These are phyloP conservation scores for Durio zibethinus DNA, from an alignment of 345 rosid genomes.

Conservation along the genomic window DNA sequence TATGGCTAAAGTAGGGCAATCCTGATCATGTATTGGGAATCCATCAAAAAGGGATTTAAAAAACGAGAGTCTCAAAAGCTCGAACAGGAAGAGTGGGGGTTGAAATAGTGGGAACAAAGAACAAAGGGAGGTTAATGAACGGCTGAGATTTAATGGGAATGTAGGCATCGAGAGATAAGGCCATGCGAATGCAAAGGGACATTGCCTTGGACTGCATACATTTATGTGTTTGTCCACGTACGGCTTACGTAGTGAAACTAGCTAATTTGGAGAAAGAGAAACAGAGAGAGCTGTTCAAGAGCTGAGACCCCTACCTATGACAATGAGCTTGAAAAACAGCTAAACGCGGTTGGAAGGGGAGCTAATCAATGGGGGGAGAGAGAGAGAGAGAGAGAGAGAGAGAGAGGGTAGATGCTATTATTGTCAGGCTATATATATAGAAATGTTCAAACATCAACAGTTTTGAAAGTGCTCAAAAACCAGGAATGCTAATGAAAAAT, in stretches of 20 bases:
- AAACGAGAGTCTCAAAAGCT: too few relatives aligned
- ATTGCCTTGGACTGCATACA: not conserved
- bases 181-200: not conserved
- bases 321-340: not conserved
- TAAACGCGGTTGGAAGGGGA: not conserved
- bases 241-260: not conserved
- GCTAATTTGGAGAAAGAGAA: not conserved
- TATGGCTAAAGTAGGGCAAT: not conserved
- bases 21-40: not conserved
- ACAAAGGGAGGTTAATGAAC: not conserved
- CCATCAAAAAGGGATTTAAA: not conserved
- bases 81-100: too few relatives aligned
- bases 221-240: slow-evolving; percentile 3
- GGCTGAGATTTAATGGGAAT: not conserved
- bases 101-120: too few relatives aligned
- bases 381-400: too few relatives aligned
- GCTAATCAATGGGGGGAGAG: slow-evolving; percentile 3
- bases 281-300: not conserved
- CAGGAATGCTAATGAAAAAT: not conserved
- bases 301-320: not conserved
- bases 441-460: not conserved
- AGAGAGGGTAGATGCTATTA: not conserved
- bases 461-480: slow-evolving; percentile 13
- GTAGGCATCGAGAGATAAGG: not conserved
- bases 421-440: not conserved